Base-by-base conservation (phyloP, 176 grass and related monocot genomes). In the Guadua angustifolia region DNA sequence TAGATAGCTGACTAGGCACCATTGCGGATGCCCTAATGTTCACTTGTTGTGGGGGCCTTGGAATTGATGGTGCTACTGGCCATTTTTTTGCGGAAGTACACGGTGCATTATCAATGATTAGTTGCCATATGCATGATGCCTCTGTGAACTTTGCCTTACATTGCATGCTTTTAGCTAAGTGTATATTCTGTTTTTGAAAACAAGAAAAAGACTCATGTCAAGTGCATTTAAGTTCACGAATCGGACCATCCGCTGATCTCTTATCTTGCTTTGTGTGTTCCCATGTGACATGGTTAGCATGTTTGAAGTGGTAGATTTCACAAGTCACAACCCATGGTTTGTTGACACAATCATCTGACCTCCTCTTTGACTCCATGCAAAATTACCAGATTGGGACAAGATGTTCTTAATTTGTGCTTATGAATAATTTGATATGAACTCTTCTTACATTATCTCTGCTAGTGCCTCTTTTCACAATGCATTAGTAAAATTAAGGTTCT, bases 11-110 rank as follows among this genome's bases (percentile, higher is more conserved):
- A n/a, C n/a, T n/a, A n/a, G n/a, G n/a, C n/a, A n/a, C n/a, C n/a
- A n/a, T n/a, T n/a, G n/a, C n/a, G n/a, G n/a, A n/a, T n/a, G n/a
- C n/a, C n/a, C n/a, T 57, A 5, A 56, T 64, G 39, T 82, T 74
- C 18, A 49, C 63, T 47, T 68, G 33, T 45, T 74, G 69, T 38
- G 77, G 78, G 86, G 64, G 63, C 11, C 73, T 65, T 36, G 35
- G 46, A 78, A 56, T 38, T 35, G 50, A 25, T 66, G 39, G 57
- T 73, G 32, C 29, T 11, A 13, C 7, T 82, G 43, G 9, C 39
- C 32, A 71, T n/a, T n/a, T 36, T 15, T 64, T 55, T 65, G 65
- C 7, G 52, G 3, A 18, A 52, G 59, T 39, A 44, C 80, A 64
- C 53, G 66, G 12, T 64, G 33, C 55, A 71, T 43, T 83, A 29